These are phyloP conservation scores for Neurospora sp. DNA, from an alignment of 495 filamentous ascomycete species.

Conservation along the genomic window DNA sequence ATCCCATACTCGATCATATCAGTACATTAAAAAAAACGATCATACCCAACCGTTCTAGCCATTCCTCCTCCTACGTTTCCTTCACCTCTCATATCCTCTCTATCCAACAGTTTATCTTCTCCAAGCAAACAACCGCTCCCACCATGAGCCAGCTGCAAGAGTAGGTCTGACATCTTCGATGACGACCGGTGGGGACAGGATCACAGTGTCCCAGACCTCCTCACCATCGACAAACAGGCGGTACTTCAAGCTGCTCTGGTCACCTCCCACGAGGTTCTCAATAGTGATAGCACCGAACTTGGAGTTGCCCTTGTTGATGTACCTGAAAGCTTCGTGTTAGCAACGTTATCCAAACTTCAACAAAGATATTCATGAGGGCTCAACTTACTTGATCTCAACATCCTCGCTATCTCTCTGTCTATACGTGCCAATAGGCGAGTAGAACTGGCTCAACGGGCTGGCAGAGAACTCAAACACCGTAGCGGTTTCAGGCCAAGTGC, in stretches of 20 bases:
- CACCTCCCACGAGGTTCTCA: slow-evolving; percentile 46
- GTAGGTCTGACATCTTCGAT: slow-evolving; percentile 9
- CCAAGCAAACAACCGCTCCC: slow-evolving; percentile 24
- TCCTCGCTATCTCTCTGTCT: slow-evolving; percentile 67
- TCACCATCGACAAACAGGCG: slow-evolving; percentile 72
- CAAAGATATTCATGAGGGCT: not conserved
- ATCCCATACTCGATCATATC: not conserved
- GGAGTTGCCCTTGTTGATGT: slow-evolving; percentile 74
- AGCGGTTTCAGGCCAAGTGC: slow-evolving; percentile 44
- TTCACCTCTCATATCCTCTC: not conserved
- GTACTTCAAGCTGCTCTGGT: slow-evolving; percentile 62
- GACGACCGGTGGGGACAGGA: slow-evolving; percentile 39
- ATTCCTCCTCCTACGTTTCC: not conserved
- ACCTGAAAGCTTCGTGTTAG: slow-evolving; percentile 34
- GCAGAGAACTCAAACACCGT: slow-evolving; percentile 81
- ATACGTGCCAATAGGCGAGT: slow-evolving; percentile 77
- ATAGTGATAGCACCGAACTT: slow-evolving; percentile 92
- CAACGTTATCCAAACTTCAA: not conserved
- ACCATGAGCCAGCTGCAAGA: slow-evolving; percentile 20
- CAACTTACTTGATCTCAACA: slow-evolving; percentile 60
- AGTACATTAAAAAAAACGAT: not conserved
- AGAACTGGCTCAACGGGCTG: slow-evolving; percentile 88
- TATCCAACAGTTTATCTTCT: not conserved
- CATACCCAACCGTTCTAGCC: not conserved
- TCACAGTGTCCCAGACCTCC: slow-evolving; percentile 61